Evolutionary conservation across 2,329 filamentous ascomycete species (phyloP).

Genomic region (Grosmannia penicillata): DNA sequence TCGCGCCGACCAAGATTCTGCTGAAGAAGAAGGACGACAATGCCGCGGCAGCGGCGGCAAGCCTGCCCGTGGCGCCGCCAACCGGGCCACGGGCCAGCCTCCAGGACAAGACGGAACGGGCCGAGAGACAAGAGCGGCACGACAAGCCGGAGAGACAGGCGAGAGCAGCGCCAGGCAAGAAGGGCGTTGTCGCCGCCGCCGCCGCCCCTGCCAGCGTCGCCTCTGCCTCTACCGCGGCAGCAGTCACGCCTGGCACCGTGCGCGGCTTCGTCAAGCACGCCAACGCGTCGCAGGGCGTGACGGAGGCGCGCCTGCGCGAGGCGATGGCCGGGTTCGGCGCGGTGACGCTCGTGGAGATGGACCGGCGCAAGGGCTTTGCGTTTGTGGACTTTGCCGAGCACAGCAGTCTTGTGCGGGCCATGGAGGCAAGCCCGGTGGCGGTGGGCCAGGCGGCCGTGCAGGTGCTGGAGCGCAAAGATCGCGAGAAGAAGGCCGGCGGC

Average conservation of each 20-base stretch:
- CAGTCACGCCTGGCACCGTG: slow-evolving; percentile 28
- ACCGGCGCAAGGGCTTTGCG: slow-evolving; percentile 87
- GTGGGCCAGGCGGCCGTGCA: slow-evolving; percentile 79
- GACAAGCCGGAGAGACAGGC: not conserved
- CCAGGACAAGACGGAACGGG: too few species aligned
- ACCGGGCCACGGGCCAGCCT: too few species aligned
- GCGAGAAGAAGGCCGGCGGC: slow-evolving; percentile 16
- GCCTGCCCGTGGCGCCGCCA: not conserved
- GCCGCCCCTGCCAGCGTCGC: not conserved
- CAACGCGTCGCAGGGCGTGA: slow-evolving; percentile 84
- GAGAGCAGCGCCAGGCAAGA: not conserved
- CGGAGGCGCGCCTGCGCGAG: slow-evolving; percentile 61
- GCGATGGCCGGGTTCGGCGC: slow-evolving; percentile 61
- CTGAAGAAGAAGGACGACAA: slow-evolving; percentile 23
- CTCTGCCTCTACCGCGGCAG: not conserved
- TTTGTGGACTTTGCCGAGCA: slow-evolving; percentile 78
- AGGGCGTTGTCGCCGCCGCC: not conserved
- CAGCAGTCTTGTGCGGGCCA: slow-evolving; percentile 59
- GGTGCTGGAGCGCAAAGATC: slow-evolving; percentile 67
- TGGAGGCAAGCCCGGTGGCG: slow-evolving; percentile 65
- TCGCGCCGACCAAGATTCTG: slow-evolving; percentile 19
- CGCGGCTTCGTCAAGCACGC: slow-evolving; percentile 70
- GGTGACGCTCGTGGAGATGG: slow-evolving; percentile 73
- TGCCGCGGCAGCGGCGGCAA: slow-evolving; percentile 12
- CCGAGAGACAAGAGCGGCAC: too few species aligned